These are phyloP conservation scores for Polygonum maritimum DNA, from an alignment of 148 eudicot species.

Conservation along the genomic window DNA sequence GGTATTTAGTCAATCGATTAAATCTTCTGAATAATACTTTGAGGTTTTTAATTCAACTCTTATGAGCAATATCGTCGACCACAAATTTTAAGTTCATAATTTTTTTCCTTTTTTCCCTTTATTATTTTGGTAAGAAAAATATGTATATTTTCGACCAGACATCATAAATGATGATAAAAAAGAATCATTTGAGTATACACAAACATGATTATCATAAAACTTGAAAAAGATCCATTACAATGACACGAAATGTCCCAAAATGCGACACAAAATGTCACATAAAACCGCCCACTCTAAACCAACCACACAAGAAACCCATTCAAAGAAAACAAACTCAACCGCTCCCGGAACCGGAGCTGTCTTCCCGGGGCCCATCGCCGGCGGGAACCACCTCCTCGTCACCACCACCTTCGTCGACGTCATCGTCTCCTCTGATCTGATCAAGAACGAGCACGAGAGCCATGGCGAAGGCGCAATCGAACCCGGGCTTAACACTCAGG, in stretches of 20 bases:
- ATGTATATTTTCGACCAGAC: neutral
- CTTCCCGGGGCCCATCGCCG: neutral
- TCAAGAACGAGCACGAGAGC: slow-evolving; percentile 70
- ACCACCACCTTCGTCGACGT: slow-evolving; percentile 17
- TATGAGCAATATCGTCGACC: no score
- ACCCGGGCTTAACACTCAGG: slow-evolving; percentile 49
- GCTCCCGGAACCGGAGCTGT: neutral
- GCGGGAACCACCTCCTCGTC: slow-evolving; percentile 1
- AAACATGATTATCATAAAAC: neutral
- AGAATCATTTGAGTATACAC: neutral
- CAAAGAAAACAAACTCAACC: neutral
- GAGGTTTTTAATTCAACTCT: no score
- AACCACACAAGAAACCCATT: neutral
- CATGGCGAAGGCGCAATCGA: slow-evolving; percentile 84
- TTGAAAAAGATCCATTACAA: neutral
- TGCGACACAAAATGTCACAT: neutral
- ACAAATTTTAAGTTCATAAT: no score
- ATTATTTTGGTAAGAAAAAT: neutral
- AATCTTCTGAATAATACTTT: no score
- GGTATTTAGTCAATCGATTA: no score
- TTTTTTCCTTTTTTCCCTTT: neutral
- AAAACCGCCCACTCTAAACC: neutral
- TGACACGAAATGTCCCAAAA: neutral
- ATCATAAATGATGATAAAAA: neutral
- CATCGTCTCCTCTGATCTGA: slow-evolving; percentile 41